A percentile compares a stretch with the other conserved stretches of the same genome.
Conservation (phyloP, 192 early-diverging fungal species). For the Lobulomyces angularis region DNA sequence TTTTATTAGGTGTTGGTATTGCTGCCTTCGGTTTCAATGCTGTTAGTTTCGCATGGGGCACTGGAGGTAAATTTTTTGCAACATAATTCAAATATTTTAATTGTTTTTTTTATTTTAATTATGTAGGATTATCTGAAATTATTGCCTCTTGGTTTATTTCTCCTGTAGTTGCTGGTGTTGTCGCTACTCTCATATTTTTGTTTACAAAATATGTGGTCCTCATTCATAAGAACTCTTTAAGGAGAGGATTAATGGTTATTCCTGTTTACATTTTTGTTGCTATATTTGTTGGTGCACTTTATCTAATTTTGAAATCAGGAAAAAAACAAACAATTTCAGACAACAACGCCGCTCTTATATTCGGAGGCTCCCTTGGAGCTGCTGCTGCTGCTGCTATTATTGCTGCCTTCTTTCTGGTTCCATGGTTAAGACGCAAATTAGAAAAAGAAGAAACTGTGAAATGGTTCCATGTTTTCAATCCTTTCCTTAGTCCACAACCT, state of each 20-base stretch:
- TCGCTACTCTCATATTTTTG: slow-evolving; percentile 52
- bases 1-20: too few relatives aligned
- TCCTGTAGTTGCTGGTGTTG: slow-evolving; percentile 49
- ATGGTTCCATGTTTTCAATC: slow-evolving; percentile 61
- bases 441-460: slow-evolving; percentile 50
- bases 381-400: slow-evolving; percentile 38
- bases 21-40: slow-evolving; percentile 49
- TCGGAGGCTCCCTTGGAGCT: slow-evolving; percentile 54
- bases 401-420: slow-evolving; percentile 50
- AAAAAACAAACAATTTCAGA: slow-evolving; percentile 4
- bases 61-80: slow-evolving; percentile 12
- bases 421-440: slow-evolving; percentile 51
- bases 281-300: slow-evolving; percentile 48
- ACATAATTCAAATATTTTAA: background rate
- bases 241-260: slow-evolving; percentile 50
- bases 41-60: slow-evolving; percentile 47
- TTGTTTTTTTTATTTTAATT: background rate
- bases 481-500: slow-evolving; percentile 38
- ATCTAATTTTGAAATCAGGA: slow-evolving; percentile 59
- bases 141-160: slow-evolving; percentile 69
- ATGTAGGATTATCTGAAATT: slow-evolving; percentile 43
- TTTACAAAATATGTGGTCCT: slow-evolving; percentile 53
- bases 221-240: slow-evolving; percentile 46
- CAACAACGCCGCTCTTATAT: slow-evolving; percentile 33
- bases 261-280: slow-evolving; percentile 62